A percentile compares a stretch with the other conserved stretches of the same genome.
Conservation (phyloP, 495 filamentous ascomycete genomes). For the Trichoderma reesei region DNA sequence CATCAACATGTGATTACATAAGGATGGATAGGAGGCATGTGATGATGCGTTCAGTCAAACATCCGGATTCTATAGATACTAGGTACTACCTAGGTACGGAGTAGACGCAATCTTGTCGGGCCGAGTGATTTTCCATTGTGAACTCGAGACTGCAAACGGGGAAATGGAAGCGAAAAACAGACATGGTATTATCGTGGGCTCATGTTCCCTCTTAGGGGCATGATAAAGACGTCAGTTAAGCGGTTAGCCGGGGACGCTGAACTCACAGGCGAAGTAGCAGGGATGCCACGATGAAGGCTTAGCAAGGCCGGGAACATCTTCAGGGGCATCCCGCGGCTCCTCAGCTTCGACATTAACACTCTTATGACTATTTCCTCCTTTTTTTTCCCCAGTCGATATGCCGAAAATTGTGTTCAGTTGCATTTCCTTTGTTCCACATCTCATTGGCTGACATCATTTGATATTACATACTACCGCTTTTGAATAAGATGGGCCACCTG, state of each 20-base stretch:
- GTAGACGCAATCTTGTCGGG: too few relatives aligned
- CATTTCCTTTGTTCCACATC: not conserved
- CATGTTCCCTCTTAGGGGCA: too few relatives aligned
- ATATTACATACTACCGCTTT: not conserved
- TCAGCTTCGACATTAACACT: not conserved
- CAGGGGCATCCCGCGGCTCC: not conserved
- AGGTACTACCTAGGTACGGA: too few relatives aligned
- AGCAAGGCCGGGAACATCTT: not conserved
- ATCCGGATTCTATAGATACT: too few relatives aligned
- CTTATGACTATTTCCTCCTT: not conserved
- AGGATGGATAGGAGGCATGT: too few relatives aligned
- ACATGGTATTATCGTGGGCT: too few relatives aligned
- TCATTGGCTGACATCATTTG: too few relatives aligned
- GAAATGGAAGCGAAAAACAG: not conserved
- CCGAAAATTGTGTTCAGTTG: not conserved
- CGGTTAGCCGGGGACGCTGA: not conserved
- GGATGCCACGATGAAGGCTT: not conserved
- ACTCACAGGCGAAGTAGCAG: not conserved
- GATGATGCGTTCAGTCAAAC: too few relatives aligned
- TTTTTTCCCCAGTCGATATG: not conserved
- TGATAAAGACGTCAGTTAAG: not conserved
- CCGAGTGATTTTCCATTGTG: too few relatives aligned
- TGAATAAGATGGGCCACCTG: constrained; percentile 13
- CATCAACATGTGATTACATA: too few relatives aligned
- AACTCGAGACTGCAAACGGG: too few relatives aligned